phyloP scores from a whole-genome alignment of 2,329 filamentous ascomycete genomes.

The Exserohilum rostratum region DNA sequence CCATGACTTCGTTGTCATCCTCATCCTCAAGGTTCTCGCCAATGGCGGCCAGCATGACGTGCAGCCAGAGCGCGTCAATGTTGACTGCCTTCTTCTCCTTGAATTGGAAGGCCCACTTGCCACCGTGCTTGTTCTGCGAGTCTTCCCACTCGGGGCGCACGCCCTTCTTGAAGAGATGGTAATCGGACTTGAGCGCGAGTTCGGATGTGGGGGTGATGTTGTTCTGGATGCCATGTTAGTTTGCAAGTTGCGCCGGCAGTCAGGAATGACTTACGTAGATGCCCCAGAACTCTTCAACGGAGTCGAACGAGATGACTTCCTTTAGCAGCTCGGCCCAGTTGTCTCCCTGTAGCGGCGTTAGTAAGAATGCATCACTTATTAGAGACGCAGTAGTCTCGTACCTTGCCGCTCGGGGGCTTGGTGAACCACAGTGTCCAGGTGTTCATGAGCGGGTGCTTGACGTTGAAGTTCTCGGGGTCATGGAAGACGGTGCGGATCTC shows the following conservation, averaged over 20 bases:
- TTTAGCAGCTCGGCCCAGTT: slow-evolving; percentile 99
- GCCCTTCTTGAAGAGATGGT: slow-evolving; percentile 98
- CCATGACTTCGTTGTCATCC: slow-evolving; percentile 96
- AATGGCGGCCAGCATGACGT: slow-evolving; percentile 95
- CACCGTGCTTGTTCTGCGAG: slow-evolving; percentile 96
- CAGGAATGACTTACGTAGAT: slow-evolving; percentile 77
- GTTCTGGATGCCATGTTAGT: slow-evolving; percentile 68
- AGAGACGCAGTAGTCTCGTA: slow-evolving; percentile 49
- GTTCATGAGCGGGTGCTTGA: slow-evolving; percentile 97
- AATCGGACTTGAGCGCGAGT: slow-evolving; percentile 96
- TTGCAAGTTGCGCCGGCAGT: neutral
- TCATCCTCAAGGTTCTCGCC: slow-evolving; percentile 97
- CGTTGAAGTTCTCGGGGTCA: slow-evolving; percentile 98
- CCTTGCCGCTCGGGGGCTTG: slow-evolving; percentile 95
- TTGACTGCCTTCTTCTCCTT: slow-evolving; percentile 92
- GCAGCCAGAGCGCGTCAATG: slow-evolving; percentile 94
- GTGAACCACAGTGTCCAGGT: slow-evolving; percentile 99
- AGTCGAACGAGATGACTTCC: slow-evolving; percentile 98
- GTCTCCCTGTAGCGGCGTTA: slow-evolving; percentile 69
- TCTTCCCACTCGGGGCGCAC: slow-evolving; percentile 99
- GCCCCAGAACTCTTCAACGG: slow-evolving; percentile 99
- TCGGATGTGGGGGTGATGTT: slow-evolving; percentile 97
- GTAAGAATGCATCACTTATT: slow-evolving; percentile 4
- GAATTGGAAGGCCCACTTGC: slow-evolving; percentile 98
- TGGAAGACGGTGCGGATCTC: slow-evolving; percentile 94